Percentiles rank a stretch among this genome's conserved stretches.
Conservation (phyloP, 495 filamentous ascomycete genomes). For the Sordaria brevicollis region DNA sequence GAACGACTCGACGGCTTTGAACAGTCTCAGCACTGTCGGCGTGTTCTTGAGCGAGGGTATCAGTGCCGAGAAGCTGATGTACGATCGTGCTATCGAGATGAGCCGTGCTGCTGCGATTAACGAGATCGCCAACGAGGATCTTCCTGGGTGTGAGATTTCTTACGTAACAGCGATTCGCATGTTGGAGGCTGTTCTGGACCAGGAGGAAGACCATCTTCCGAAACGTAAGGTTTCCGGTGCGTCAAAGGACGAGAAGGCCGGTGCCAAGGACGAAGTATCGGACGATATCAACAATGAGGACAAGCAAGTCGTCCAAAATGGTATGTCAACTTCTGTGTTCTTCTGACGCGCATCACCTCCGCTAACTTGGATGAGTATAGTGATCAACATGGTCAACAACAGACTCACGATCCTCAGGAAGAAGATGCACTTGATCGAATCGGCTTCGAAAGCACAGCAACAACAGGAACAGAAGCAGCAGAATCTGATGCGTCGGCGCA, state of each 20-base stretch:
- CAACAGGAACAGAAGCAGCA: conserved; percentile 21
- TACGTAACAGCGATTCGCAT: conserved; percentile 87
- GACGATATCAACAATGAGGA: conserved; percentile 62
- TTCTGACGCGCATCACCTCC: not conserved
- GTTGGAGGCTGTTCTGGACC: conserved; percentile 88
- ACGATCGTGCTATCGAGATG: conserved; percentile 94
- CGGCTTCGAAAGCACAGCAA: conserved; percentile 28
- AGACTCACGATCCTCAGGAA: conserved; percentile 31
- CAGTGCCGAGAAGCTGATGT: conserved; percentile 95
- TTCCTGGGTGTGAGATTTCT: conserved; percentile 80
- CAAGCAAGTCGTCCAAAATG: conserved; percentile 58
- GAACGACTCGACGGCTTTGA: conserved; percentile 34
- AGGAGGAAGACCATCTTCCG: conserved; percentile 58
- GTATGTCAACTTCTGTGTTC: conserved; percentile 26
- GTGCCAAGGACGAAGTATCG: conserved; percentile 33
- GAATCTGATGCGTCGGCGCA: conserved; percentile 27
- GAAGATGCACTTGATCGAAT: conserved; percentile 33
- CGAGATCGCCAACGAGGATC: conserved; percentile 84
- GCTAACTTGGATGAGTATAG: conserved; percentile 16
- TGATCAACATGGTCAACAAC: conserved; percentile 36
- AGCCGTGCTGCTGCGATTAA: conserved; percentile 88
- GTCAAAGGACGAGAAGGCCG: conserved; percentile 31
- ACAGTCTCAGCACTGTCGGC: conserved; percentile 46
- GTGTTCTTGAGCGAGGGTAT: conserved; percentile 57
- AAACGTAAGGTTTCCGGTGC: conserved; percentile 27